Percentiles rank a stretch among this genome's conserved stretches.
Evolutionary conservation across 441 rosid genomes (phyloP).

Genomic region (Metrosideros polymorpha): DNA sequence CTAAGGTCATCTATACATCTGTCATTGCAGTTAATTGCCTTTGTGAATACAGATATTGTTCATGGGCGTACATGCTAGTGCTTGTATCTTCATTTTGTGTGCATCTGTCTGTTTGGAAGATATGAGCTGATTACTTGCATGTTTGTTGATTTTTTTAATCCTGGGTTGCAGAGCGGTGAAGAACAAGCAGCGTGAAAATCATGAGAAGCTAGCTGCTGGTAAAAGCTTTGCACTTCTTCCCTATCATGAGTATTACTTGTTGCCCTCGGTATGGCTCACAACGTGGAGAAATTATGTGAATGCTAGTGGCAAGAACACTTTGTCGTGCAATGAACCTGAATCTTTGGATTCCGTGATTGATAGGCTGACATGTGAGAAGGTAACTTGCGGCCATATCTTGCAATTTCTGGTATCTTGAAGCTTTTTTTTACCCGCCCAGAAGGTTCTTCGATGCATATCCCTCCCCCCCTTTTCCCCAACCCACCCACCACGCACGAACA

Average conservation of each 20-base stretch:
- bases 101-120: not conserved
- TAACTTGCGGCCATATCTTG: conserved; percentile 13
- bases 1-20: conserved; percentile 44
- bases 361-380: conserved; percentile 82
- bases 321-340: conserved; percentile 65
- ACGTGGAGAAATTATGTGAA: conserved; percentile 80
- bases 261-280: conserved; percentile 81
- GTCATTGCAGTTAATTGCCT: not conserved
- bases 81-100: not conserved
- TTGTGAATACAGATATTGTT: not conserved
- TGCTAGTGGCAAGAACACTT: conserved; percentile 63
- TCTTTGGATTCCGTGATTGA: conserved; percentile 48
- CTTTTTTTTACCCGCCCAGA: not conserved
- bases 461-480: not conserved
- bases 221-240: conserved; percentile 51
- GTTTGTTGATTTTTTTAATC: conserved; percentile 20
- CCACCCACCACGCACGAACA: not conserved
- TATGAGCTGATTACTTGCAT: not conserved
- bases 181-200: conserved; percentile 81
- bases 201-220: conserved; percentile 74
- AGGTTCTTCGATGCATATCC: not conserved
- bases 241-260: conserved; percentile 54
- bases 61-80: not conserved
- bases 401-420: not conserved
- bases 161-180: conserved; percentile 63